phyloP scores from a whole-genome alignment of 1,139 yeast genomes.

The Pichia sp. region DNA sequence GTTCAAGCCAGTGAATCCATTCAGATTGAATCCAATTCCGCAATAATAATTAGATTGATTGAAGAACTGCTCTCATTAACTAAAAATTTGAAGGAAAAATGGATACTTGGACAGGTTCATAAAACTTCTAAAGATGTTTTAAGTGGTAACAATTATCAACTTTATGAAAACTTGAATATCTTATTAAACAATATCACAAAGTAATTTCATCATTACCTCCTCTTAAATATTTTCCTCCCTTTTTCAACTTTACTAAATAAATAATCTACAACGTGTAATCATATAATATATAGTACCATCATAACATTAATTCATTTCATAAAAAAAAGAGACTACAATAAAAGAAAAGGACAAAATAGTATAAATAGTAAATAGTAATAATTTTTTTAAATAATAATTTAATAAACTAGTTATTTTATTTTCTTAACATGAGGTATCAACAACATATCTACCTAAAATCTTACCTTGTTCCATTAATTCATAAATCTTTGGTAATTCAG shows the following conservation, averaged over 20 bases:
- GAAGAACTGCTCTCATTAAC: constrained; percentile 48
- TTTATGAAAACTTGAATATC: constrained; percentile 19
- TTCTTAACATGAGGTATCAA: constrained; percentile 43
- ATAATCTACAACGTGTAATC: no score
- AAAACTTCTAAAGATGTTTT: constrained; percentile 8
- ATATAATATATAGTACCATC: background rate
- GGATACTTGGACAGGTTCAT: constrained; percentile 46
- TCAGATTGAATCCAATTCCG: constrained; percentile 49
- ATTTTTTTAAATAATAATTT: no score
- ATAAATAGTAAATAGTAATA: background rate
- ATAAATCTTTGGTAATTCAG: constrained; percentile 56
- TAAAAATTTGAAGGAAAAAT: constrained; percentile 44
- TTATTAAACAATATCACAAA: constrained; percentile 19
- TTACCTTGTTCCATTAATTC: constrained; percentile 65
- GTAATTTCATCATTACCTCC: no score
- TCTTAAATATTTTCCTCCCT: background rate
- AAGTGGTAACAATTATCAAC: constrained; percentile 8
- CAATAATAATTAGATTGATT: constrained; percentile 44
- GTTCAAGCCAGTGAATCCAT: constrained; percentile 48
- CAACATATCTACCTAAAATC: constrained; percentile 71
- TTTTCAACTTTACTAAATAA: no score
- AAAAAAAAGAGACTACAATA: background rate
- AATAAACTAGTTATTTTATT: background rate
- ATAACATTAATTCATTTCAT: background rate
- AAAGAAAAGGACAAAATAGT: background rate